Evolutionary conservation across 2,329 filamentous ascomycete species (phyloP).

Genomic region (Chaetomiaceae sp.): DNA sequence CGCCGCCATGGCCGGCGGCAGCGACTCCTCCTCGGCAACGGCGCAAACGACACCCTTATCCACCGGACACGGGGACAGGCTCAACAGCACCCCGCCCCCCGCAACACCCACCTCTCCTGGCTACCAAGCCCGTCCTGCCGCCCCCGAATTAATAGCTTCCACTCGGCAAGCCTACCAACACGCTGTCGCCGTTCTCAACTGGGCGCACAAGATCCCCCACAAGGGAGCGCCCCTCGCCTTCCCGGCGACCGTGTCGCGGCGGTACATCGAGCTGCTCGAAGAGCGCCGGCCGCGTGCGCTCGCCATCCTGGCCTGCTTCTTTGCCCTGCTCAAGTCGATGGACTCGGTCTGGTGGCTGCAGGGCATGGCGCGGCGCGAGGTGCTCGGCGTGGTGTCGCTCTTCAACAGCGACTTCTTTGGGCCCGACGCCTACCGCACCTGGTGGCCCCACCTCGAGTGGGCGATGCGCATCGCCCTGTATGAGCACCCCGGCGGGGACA

Average conservation of each 20-base stretch:
- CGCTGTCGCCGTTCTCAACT: conserved; percentile 61
- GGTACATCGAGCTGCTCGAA: conserved; percentile 56
- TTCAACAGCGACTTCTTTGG: conserved; percentile 51
- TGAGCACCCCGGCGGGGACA: conserved; percentile 32
- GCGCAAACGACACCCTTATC: conserved; percentile 6
- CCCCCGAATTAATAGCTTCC: conserved; percentile 24
- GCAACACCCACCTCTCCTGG: neutral
- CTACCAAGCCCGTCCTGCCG: conserved; percentile 9
- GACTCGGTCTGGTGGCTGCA: conserved; percentile 65
- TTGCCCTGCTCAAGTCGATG: conserved; percentile 58
- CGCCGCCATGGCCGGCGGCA: conserved; percentile 27
- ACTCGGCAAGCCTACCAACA: conserved; percentile 57
- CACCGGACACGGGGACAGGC: too few species aligned
- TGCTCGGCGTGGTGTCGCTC: conserved; percentile 57
- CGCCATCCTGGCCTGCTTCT: conserved; percentile 61
- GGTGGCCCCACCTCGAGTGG: conserved; percentile 60
- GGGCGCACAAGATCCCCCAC: conserved; percentile 58
- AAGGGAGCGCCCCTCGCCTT: conserved; percentile 57
- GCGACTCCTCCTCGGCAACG: neutral
- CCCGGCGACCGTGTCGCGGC: conserved; percentile 59
- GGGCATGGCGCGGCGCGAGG: conserved; percentile 60
- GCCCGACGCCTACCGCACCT: conserved; percentile 38
- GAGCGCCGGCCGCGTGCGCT: conserved; percentile 56
- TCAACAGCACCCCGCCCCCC: neutral
- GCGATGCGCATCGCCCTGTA: conserved; percentile 55